These are phyloP conservation scores for Candida glaebosa DNA, from an alignment of 805 yeast species.

Conservation along the genomic window DNA sequence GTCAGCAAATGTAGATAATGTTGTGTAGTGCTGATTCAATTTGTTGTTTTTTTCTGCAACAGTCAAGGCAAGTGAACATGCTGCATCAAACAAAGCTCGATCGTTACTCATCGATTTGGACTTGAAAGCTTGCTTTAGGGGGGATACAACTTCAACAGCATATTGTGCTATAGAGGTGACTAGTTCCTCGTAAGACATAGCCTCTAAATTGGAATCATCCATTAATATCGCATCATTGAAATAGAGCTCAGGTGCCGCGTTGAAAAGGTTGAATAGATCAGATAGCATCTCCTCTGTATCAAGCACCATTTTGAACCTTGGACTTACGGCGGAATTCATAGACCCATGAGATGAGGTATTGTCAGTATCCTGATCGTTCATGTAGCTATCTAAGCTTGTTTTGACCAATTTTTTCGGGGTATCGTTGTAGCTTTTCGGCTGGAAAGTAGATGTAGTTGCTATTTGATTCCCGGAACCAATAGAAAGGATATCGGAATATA, in stretches of 20 bases:
- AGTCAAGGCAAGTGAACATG: conserved; percentile 29
- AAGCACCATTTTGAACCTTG: conserved; percentile 4
- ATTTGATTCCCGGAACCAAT: background rate
- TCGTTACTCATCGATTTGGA: conserved; percentile 13
- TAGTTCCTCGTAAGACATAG: conserved; percentile 11
- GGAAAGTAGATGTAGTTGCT: background rate
- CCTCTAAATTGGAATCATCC: conserved; percentile 15
- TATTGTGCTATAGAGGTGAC: conserved; percentile 14
- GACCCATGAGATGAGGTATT: conserved; percentile 5
- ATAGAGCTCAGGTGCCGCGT: conserved; percentile 30
- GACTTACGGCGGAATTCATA: conserved; percentile 4
- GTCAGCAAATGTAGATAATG: conserved; percentile 24
- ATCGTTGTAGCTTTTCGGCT: conserved; percentile 1
- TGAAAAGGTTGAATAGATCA: conserved; percentile 30
- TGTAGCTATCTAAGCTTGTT: conserved; percentile 17
- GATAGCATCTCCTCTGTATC: conserved; percentile 28
- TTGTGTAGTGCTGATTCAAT: conserved; percentile 16
- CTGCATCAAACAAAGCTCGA: conserved; percentile 28
- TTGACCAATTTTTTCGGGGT: conserved; percentile 4
- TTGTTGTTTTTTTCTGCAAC: conserved; percentile 19
- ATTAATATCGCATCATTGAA: conserved; percentile 25
- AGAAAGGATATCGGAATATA: conserved; percentile 10
- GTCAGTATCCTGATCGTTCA: conserved; percentile 9
- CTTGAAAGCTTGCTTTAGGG: conserved; percentile 15
- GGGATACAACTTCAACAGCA: conserved; percentile 21